phyloP scores from a whole-genome alignment of 495 filamentous ascomycete species.

The Niebla homalea region DNA sequence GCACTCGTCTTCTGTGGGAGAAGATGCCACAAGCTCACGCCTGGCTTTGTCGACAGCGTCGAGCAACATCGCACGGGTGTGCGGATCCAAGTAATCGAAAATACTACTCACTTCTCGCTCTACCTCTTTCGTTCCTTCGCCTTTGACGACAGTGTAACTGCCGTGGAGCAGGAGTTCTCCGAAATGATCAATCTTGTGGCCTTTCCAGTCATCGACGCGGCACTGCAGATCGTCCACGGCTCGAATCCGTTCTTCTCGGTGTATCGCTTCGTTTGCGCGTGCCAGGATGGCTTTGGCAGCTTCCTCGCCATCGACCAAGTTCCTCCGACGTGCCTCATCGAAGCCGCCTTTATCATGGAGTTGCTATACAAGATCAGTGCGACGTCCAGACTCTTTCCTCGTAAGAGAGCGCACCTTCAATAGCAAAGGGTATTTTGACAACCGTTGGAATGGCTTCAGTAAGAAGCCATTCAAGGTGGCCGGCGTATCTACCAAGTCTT shows the following conservation, averaged over 20 bases:
- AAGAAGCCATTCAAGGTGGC: conserved; percentile 71
- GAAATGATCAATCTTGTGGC: conserved; percentile 77
- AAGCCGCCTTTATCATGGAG: conserved; percentile 65
- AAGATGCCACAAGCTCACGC: too few species aligned
- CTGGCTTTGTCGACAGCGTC: too few species aligned
- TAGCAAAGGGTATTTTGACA: conserved; percentile 87
- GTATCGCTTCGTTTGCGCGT: conserved; percentile 78
- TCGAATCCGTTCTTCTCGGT: conserved; percentile 66
- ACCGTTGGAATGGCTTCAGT: conserved; percentile 88
- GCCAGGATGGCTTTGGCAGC: conserved; percentile 64
- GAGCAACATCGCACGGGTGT: not conserved
- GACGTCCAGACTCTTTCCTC: not conserved
- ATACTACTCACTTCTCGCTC: conserved; percentile 64
- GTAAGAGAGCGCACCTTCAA: conserved; percentile 50
- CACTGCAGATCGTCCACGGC: conserved; percentile 66
- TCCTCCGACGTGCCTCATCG: conserved; percentile 50
- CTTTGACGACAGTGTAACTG: conserved; percentile 87
- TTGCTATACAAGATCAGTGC: conserved; percentile 40
- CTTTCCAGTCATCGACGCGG: conserved; percentile 97
- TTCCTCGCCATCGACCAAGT: conserved; percentile 58
- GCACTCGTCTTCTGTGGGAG: too few species aligned
- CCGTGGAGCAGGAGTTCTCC: conserved; percentile 80
- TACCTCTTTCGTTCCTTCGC: conserved; percentile 58
- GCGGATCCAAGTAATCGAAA: conserved; percentile 4
- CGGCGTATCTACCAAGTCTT: conserved; percentile 49